Conservation (phyloP, 306 rosid species). For the Fragaria vesca region DNA sequence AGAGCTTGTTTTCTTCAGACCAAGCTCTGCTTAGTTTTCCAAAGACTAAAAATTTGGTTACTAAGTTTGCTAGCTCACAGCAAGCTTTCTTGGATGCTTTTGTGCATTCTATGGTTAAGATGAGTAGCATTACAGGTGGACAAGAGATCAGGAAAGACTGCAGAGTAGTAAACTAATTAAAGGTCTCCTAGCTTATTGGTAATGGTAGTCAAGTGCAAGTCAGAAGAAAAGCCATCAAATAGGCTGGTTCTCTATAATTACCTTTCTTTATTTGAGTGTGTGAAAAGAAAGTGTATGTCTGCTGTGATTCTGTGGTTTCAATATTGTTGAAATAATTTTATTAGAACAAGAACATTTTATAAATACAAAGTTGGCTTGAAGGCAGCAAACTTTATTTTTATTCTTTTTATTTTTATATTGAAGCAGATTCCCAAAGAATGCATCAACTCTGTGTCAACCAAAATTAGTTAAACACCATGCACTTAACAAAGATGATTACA, state of each 20-base stretch:
- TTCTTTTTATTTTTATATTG: neutral
- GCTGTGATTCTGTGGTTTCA: neutral
- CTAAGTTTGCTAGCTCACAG: slow-evolving; percentile 36
- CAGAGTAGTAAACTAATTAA: slow-evolving; percentile 37
- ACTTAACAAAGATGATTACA: slow-evolving; percentile 5
- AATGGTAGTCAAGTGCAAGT: slow-evolving; percentile 21
- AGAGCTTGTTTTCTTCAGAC: slow-evolving; percentile 46
- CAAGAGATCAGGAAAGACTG: slow-evolving; percentile 60
- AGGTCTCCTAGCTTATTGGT: slow-evolving; percentile 21
- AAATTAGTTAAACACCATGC: neutral
- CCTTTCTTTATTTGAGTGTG: neutral
- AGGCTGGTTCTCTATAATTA: neutral
- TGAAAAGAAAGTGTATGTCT: neutral
- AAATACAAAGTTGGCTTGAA: slow-evolving; percentile 7
- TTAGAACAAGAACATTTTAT: neutral
- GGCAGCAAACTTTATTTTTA: neutral
- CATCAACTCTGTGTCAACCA: slow-evolving; percentile 1
- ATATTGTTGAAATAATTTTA: slow-evolving; percentile 10
- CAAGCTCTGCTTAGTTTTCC: slow-evolving; percentile 41
- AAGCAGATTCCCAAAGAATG: neutral
- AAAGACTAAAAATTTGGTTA: slow-evolving; percentile 38
- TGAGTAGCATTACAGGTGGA: slow-evolving; percentile 50
- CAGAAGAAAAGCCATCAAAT: slow-evolving; percentile 13
- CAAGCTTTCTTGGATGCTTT: slow-evolving; percentile 42
- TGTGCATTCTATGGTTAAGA: slow-evolving; percentile 40